Evolutionary conservation across 805 yeast species (phyloP).

Genomic region (Starmerella apicola): DNA sequence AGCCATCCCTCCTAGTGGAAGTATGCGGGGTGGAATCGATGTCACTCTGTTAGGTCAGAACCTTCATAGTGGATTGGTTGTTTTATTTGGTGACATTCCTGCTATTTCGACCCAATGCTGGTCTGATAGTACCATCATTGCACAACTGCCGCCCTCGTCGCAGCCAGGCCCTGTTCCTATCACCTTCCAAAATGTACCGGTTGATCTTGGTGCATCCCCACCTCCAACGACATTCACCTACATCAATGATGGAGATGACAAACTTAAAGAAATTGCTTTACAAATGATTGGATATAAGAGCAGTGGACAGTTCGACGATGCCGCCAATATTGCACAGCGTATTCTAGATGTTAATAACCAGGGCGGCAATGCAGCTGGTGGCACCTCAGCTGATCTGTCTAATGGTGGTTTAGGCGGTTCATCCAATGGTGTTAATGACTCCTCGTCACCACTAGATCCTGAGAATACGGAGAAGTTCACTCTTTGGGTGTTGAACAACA

Average conservation of each 20-base stretch:
- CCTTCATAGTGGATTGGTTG: conserved; percentile 69
- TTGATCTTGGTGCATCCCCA: conserved; percentile 3
- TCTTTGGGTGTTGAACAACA: conserved; percentile 21
- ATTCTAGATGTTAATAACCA: conserved; percentile 36
- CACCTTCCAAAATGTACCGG: conserved; percentile 46
- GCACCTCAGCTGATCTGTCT: neutral
- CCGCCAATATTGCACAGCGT: conserved; percentile 81
- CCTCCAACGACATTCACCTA: conserved; percentile 56
- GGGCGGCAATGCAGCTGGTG: neutral
- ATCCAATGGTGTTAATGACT: neutral
- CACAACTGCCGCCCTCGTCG: conserved; percentile 84
- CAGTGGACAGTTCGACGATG: conserved; percentile 93
- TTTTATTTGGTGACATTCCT: conserved; percentile 59
- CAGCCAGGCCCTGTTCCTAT: conserved; percentile 87
- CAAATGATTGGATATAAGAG: conserved; percentile 94
- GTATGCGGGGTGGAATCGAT: conserved; percentile 91
- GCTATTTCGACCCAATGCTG: conserved; percentile 76
- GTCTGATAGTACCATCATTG: conserved; percentile 88
- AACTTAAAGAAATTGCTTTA: conserved; percentile 83
- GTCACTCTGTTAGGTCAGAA: conserved; percentile 80
- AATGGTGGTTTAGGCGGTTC: neutral
- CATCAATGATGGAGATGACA: conserved; percentile 89
- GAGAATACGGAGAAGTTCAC: conserved; percentile 21
- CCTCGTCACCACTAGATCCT: neutral
- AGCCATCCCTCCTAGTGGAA: conserved; percentile 91